Conservation (phyloP, 306 rosid species). For the Castanopsis chinensis region DNA sequence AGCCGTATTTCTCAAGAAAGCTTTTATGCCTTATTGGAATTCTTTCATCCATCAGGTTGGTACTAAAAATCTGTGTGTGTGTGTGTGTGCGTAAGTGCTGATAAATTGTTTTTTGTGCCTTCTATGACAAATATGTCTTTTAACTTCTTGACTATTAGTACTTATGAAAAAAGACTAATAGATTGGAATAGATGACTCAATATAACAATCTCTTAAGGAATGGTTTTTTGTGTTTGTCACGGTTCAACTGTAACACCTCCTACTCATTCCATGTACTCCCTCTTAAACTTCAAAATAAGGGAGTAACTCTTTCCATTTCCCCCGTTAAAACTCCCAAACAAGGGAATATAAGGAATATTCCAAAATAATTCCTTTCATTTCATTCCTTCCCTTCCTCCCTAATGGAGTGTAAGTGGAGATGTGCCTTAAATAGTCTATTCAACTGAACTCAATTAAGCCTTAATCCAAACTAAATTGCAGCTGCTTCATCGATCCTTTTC, state of each 20-base stretch:
- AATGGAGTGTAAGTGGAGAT: background rate
- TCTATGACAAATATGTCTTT: conserved; percentile 2
- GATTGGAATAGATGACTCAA: background rate
- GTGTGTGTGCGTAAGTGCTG: background rate
- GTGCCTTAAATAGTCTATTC: background rate
- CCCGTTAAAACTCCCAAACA: no score
- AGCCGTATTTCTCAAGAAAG: conserved; percentile 81
- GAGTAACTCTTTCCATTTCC: no score
- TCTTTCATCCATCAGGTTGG: conserved; percentile 79
- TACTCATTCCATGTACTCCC: background rate
- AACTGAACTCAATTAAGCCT: background rate
- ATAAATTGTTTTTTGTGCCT: background rate
- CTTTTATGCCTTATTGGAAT: conserved; percentile 70
- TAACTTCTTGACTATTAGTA: background rate
- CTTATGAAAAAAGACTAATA: no score
- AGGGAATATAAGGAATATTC: no score
- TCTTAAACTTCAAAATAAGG: no score
- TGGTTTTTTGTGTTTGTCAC: background rate
- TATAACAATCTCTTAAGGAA: background rate
- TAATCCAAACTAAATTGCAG: background rate
- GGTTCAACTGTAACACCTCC: background rate
- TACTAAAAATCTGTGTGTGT: background rate
- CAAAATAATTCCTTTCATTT: no score
- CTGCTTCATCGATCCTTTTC: background rate
- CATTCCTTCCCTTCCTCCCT: no score